Evolutionary conservation across 139 green algal genomes (phyloP).

Genomic region (Micractinium sp.): DNA sequence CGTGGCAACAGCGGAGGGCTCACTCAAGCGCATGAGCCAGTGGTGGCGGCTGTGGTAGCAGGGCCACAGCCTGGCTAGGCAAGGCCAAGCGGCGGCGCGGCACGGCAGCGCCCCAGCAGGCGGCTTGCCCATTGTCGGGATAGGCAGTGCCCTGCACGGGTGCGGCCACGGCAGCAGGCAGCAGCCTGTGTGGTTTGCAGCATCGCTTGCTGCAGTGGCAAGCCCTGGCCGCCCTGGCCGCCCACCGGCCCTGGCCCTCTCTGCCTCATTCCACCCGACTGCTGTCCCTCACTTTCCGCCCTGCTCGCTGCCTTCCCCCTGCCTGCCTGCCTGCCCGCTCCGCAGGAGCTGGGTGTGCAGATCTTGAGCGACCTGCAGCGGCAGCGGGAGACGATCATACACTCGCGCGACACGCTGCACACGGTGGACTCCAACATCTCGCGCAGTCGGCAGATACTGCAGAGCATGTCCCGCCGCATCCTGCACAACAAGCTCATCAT

Average conservation of each 20-base stretch:
- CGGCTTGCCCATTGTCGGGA: background rate
- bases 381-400: conserved; percentile 93
- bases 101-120: background rate
- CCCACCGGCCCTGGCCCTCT: too few species aligned
- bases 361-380: conserved; percentile 93
- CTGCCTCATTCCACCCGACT: background rate
- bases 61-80: too few species aligned
- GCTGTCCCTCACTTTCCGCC: background rate
- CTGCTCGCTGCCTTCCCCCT: background rate
- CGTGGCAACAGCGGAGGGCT: conserved; percentile 41
- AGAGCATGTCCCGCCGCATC: conserved; percentile 84
- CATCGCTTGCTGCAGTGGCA: background rate
- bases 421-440: conserved; percentile 92
- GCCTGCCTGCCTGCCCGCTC: background rate
- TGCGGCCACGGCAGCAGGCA: background rate
- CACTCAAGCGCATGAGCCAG: conserved; percentile 47
- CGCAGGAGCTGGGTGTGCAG: conserved; percentile 91
- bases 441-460: conserved; percentile 84
- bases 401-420: conserved; percentile 85
- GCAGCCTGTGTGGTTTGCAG: background rate
- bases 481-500: conserved; percentile 90
- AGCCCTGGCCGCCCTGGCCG: too few species aligned
- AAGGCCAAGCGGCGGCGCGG: background rate
- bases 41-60: conserved; percentile 47
- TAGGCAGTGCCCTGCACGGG: too few species aligned